A percentile compares a stretch with the other conserved stretches of the same genome.
Conservation (phyloP, 306 rosid genomes). For the Elaeagnus macrophylla region DNA sequence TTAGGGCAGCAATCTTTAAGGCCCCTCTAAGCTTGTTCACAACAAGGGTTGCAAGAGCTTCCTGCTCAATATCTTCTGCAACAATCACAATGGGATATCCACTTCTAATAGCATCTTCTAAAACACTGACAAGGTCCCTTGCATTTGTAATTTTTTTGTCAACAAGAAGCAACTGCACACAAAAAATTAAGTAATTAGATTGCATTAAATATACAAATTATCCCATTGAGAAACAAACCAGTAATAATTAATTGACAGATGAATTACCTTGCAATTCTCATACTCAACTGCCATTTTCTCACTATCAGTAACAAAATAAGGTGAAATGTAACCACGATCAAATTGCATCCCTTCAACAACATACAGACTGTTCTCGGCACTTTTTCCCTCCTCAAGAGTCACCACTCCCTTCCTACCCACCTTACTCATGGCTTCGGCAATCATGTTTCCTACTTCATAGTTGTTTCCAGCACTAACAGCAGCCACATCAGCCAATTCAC, state of each 20-base stretch:
- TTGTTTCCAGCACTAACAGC: conserved; percentile 99
- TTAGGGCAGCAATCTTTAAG: conserved; percentile 90
- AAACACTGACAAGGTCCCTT: conserved; percentile 75
- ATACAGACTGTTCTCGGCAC: conserved; percentile 85
- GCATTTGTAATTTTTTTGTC: conserved; percentile 93
- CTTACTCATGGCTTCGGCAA: conserved; percentile 96
- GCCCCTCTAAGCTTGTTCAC: conserved; percentile 97
- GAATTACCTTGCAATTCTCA: conserved; percentile 84
- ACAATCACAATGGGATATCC: conserved; percentile 77
- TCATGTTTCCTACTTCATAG: conserved; percentile 85
- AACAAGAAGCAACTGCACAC: conserved; percentile 82
- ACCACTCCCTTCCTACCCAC: conserved; percentile 99
- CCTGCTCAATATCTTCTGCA: conserved; percentile 97
- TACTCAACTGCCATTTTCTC: conserved; percentile 95
- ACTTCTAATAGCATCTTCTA: conserved; percentile 91
- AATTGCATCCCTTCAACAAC: conserved; percentile 99
- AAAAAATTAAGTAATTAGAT: background rate
- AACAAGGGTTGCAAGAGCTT: conserved; percentile 92
- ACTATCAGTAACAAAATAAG: conserved; percentile 94
- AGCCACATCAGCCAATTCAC: conserved; percentile 95
- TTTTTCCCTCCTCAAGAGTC: conserved; percentile 96
- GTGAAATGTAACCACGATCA: conserved; percentile 97
- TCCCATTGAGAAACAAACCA: background rate
- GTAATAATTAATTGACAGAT: background rate
- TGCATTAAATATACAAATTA: background rate